phyloP scores from a whole-genome alignment of 2,329 filamentous ascomycete species.

The Ceratocystis cacaofunesta region DNA sequence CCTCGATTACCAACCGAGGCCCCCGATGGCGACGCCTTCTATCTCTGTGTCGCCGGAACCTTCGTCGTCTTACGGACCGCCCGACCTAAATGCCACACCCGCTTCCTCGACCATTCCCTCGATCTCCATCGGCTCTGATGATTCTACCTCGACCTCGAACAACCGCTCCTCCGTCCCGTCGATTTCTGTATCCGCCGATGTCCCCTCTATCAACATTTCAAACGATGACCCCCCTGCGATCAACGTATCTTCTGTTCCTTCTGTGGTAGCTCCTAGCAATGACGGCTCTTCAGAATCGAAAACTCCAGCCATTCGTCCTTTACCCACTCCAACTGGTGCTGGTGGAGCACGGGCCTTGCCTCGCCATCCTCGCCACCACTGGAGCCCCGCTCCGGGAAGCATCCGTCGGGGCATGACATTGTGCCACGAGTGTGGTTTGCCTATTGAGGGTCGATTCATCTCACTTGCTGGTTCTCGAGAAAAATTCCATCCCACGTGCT shows the following conservation, averaged over 20 bases:
- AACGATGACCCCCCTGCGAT: conserved; percentile 23
- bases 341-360: conserved; percentile 23
- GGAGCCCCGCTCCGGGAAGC: conserved; percentile 39
- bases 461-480: conserved; percentile 56
- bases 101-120: conserved; percentile 8
- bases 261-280: conserved; percentile 32
- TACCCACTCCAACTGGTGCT: conserved; percentile 32
- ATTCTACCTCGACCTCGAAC: not conserved
- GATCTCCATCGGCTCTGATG: conserved; percentile 9
- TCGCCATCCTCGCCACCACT: conserved; percentile 37
- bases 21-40: conserved; percentile 33
- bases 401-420: conserved; percentile 43
- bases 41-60: conserved; percentile 38
- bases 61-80: conserved; percentile 21
- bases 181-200: conserved; percentile 26
- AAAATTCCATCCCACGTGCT: conserved; percentile 88
- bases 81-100: conserved; percentile 7
- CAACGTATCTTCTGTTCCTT: conserved; percentile 22
- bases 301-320: conserved; percentile 26
- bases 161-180: conserved; percentile 28
- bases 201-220: conserved; percentile 31
- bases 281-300: conserved; percentile 22
- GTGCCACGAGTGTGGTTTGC: conserved; percentile 69
- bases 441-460: conserved; percentile 83
- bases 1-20: not conserved